Conservation (phyloP, 2,329 filamentous ascomycete genomes). For the Tolypocladium album region DNA sequence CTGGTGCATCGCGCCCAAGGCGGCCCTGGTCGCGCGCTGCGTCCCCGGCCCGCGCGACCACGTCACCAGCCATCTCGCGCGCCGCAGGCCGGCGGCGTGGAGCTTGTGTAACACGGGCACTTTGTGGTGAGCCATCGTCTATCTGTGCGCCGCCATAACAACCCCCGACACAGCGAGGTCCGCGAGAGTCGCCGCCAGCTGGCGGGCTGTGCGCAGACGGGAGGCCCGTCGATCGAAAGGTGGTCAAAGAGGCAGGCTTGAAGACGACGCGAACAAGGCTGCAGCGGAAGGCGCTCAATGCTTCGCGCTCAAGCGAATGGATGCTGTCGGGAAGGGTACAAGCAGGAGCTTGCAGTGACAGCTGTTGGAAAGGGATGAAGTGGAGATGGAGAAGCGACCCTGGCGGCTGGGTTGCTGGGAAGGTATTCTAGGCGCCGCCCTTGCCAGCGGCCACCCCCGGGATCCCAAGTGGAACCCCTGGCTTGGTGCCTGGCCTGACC, state of each 20-base stretch:
- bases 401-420: background rate
- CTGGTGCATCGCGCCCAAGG: slow-evolving; percentile 15
- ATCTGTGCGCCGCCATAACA: background rate
- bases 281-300: background rate
- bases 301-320: background rate
- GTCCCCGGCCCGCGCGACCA: slow-evolving; percentile 32
- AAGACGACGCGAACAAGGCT: background rate
- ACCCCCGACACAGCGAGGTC: background rate
- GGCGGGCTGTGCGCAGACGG: background rate
- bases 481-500: background rate
- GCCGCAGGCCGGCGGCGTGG: slow-evolving; percentile 9
- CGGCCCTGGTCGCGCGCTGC: slow-evolving; percentile 19
- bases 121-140: slow-evolving; percentile 5
- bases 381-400: background rate
- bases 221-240: background rate
- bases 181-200: background rate
- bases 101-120: slow-evolving; percentile 13
- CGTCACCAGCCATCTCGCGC: slow-evolving; percentile 21
- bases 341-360: background rate
- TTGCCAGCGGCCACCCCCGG: background rate
- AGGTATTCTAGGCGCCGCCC: background rate
- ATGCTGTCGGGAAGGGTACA: background rate
- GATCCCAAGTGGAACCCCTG: background rate
- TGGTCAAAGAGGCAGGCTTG: background rate
- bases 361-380: background rate